phyloP scores from a whole-genome alignment of 228 moss, liverwort and hornwort species.

The Sphagnum magellanicum region DNA sequence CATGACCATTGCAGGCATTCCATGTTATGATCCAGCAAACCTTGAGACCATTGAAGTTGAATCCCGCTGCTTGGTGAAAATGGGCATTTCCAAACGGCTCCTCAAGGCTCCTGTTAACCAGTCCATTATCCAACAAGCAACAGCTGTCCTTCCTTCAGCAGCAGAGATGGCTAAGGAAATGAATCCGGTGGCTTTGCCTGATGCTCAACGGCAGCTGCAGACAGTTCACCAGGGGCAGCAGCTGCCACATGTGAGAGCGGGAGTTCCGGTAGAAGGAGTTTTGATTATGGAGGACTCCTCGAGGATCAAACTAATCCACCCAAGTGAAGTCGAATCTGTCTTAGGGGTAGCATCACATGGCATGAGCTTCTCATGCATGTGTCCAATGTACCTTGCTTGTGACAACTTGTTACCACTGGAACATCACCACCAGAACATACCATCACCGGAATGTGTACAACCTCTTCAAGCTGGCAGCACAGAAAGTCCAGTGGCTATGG shows the following conservation, averaged over 20 bases:
- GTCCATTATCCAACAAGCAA: slow-evolving; percentile 11
- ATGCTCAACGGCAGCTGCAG: slow-evolving; percentile 29
- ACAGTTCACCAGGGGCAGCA: slow-evolving; percentile 11
- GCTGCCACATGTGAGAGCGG: slow-evolving; percentile 52
- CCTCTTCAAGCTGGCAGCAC: slow-evolving; percentile 13
- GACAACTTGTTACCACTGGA: no score
- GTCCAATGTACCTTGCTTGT: slow-evolving; percentile 34
- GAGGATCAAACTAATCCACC: slow-evolving; percentile 67
- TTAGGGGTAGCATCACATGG: slow-evolving; percentile 40
- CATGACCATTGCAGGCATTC: slow-evolving; percentile 34
- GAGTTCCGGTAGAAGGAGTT: slow-evolving; percentile 50
- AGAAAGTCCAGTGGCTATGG: slow-evolving; percentile 39
- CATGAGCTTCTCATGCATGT: slow-evolving; percentile 50
- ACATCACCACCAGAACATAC: no score
- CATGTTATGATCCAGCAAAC: slow-evolving; percentile 95
- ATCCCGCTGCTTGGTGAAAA: slow-evolving; percentile 61
- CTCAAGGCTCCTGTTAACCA: slow-evolving; percentile 19
- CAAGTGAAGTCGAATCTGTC: slow-evolving; percentile 32
- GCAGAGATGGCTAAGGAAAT: slow-evolving; percentile 3
- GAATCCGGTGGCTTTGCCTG: slow-evolving; percentile 32
- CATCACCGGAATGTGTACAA: slow-evolving; percentile 28
- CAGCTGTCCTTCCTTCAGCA: slow-evolving; percentile 9
- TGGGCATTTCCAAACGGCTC: slow-evolving; percentile 67
- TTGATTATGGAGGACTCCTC: slow-evolving; percentile 70
- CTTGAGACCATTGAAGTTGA: slow-evolving; percentile 81